phyloP scores from a whole-genome alignment of 73 alveolate genomes.

The Paramecium biaurelia region DNA sequence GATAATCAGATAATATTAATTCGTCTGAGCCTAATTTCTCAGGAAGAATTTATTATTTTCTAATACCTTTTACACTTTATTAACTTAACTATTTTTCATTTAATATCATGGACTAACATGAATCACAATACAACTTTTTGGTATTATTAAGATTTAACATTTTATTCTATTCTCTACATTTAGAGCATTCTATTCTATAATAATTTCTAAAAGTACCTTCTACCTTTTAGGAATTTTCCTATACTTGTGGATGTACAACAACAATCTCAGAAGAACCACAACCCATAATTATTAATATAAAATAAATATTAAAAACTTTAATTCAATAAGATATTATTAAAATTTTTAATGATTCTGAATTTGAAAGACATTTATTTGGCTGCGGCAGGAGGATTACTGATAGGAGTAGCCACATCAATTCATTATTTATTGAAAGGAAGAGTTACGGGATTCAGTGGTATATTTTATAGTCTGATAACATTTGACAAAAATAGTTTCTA shows the following conservation, averaged over 20 bases:
- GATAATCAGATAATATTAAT: no score
- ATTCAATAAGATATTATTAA: not conserved
- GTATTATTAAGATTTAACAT: no score
- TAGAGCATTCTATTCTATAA: not conserved
- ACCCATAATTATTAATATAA: not conserved
- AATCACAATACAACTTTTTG: no score
- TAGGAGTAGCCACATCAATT: constrained; percentile 80
- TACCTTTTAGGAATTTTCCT: no score
- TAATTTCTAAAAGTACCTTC: not conserved
- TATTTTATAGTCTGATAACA: constrained; percentile 66
- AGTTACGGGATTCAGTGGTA: constrained; percentile 90
- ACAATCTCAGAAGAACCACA: no score
- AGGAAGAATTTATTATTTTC: no score
- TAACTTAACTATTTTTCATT: no score
- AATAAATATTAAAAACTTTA: no score
- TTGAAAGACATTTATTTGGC: constrained; percentile 52
- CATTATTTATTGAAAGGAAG: constrained; percentile 81
- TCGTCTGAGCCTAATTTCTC: no score
- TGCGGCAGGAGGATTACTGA: constrained; percentile 85
- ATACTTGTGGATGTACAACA: no score
- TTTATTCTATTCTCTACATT: not conserved
- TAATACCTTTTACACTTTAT: no score
- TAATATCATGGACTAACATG: no score
- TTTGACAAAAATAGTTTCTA: constrained; percentile 59
- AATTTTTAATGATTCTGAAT: not conserved